Percentiles rank a stretch among this genome's conserved stretches.
Conservation (phyloP, 1,284 basidiomycete species). For the Ceratobasidium sp. region DNA sequence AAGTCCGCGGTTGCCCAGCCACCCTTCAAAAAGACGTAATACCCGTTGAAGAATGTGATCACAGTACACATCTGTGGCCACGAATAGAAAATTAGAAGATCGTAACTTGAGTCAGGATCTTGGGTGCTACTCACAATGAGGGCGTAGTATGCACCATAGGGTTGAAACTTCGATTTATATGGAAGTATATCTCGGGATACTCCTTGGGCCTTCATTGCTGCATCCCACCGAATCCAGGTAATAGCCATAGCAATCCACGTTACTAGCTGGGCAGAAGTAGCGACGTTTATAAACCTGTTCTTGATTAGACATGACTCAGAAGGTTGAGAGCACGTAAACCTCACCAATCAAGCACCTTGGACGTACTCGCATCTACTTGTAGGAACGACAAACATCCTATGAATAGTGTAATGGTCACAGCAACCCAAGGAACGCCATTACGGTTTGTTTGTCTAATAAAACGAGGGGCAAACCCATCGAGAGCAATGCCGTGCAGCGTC, state of each 20-base stretch:
- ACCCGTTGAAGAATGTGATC: slow-evolving; percentile 34
- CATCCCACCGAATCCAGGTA: slow-evolving; percentile 47
- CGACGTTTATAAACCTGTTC: slow-evolving; percentile 43
- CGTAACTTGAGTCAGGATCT: neutral
- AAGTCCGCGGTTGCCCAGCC: slow-evolving; percentile 33
- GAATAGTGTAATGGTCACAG: slow-evolving; percentile 43
- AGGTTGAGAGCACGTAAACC: slow-evolving; percentile 39
- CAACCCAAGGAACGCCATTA: slow-evolving; percentile 46
- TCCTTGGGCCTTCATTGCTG: slow-evolving; percentile 45
- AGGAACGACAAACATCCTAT: slow-evolving; percentile 47
- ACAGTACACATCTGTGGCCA: slow-evolving; percentile 2
- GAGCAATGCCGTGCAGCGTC: slow-evolving; percentile 47
- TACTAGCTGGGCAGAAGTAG: slow-evolving; percentile 31
- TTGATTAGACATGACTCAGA: neutral
- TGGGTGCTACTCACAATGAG: slow-evolving; percentile 16
- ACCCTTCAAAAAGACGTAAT: slow-evolving; percentile 30
- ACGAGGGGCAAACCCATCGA: slow-evolving; percentile 46
- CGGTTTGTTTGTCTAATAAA: slow-evolving; percentile 45
- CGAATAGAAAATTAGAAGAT: neutral
- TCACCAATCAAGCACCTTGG: slow-evolving; percentile 47
- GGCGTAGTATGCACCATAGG: slow-evolving; percentile 28
- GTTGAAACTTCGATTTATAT: slow-evolving; percentile 22
- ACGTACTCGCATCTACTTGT: slow-evolving; percentile 43
- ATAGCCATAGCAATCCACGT: slow-evolving; percentile 46
- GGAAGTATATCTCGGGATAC: slow-evolving; percentile 38